Base-by-base conservation (phyloP, 192 early-diverging fungal species). In the Podila horticola region DNA sequence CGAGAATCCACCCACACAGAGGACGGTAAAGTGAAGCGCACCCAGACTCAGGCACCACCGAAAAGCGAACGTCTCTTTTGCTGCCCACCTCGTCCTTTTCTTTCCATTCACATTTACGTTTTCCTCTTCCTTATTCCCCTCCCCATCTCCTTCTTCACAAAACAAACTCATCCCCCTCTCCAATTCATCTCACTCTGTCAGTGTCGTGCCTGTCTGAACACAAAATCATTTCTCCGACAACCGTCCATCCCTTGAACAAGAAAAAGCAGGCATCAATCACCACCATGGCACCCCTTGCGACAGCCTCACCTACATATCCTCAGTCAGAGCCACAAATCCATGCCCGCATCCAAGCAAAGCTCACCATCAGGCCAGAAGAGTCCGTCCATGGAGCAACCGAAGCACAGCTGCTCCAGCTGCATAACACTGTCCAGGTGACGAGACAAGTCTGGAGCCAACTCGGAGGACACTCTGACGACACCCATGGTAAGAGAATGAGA, bases 361-460 rank as follows among this genome's bases (percentile, higher is more conserved):
- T 81, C 9, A 8, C 49, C 13, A 36, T 81, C 62, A 71, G 77
- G 20, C 77, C 77, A 59, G 71, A 73, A 26, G 77, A 65, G 19
- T 73, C 77, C 1, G 7, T 81, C 5, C 52, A 28, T 29, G 38
- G 63, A 33, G 67, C 72, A 49, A 45, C 65, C 4, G 60, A 49
- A 0, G 45, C 49, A 10, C 26, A 26, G 15, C 69, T 79, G 28
- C 24, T 41, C 34, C 55, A 71, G 5, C 67, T 81, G 45, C 67
- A 81, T 58, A 72, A 60, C 57, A 73, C 77, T 15, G 64, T 81
- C 34, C 77, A 81, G 29, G 77, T 81, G 26, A 73, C 77, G 0
- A 58, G 50, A 24, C 66, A 67, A 26, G 71, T 81, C 62, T 81
- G 77, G 77, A 81, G 51, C 20, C 58, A 58, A 30, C 60, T 79